Conservation (phyloP, 2,329 filamentous ascomycete genomes). For the Chaetomium globosum region DNA sequence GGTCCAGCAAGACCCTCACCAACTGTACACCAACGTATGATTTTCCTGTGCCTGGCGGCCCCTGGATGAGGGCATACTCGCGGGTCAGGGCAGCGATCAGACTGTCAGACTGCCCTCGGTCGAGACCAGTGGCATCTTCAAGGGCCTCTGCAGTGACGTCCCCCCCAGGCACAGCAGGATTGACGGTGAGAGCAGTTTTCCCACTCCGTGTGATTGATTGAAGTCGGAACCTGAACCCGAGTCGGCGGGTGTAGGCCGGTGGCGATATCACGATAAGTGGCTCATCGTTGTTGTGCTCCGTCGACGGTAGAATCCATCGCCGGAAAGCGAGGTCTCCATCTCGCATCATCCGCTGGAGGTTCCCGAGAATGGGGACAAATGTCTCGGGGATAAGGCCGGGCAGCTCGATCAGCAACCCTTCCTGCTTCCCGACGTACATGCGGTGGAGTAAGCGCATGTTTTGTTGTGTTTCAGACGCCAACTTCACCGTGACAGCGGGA, state of each 20-base stretch:
- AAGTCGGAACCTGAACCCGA: conserved; percentile 23
- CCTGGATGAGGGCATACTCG: conserved; percentile 65
- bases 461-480: conserved; percentile 5
- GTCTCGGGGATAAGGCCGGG: conserved; percentile 29
- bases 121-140: conserved; percentile 46
- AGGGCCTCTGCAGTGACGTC: conserved; percentile 16
- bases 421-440: conserved; percentile 18
- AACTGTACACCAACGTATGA: conserved; percentile 62
- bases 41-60: conserved; percentile 72
- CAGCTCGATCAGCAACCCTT: conserved; percentile 25
- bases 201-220: not conserved
- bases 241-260: conserved; percentile 11
- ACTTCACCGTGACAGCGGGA: conserved; percentile 10
- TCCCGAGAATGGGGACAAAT: conserved; percentile 27
- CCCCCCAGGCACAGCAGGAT: conserved; percentile 1
- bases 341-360: conserved; percentile 27
- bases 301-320: conserved; percentile 22
- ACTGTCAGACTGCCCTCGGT: conserved; percentile 54
- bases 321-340: conserved; percentile 25
- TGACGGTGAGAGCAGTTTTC: not conserved
- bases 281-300: not conserved
- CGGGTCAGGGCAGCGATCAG: conserved; percentile 56
- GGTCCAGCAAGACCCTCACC: conserved; percentile 57
- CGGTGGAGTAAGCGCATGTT: conserved; percentile 14
- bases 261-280: not conserved